Conservation (phyloP, 495 filamentous ascomycete genomes). For the Viridothelium virens region DNA sequence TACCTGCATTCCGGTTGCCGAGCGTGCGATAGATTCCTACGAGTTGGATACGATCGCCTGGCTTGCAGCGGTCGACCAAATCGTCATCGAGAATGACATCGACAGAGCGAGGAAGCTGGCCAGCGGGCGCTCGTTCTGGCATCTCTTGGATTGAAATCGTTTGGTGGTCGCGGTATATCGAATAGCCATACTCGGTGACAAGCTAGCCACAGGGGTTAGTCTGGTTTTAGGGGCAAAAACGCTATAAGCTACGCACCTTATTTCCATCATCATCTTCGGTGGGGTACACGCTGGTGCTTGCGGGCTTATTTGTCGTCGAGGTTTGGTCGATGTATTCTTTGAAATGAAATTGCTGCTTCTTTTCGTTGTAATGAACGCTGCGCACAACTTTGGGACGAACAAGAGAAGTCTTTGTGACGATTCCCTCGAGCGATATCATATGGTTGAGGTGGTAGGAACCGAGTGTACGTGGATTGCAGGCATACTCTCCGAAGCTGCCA, state of each 20-base stretch:
- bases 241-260: slow-evolving; percentile 38
- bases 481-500: slow-evolving; percentile 88
- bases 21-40: slow-evolving; percentile 90
- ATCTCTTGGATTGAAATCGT: slow-evolving; percentile 99
- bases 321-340: slow-evolving; percentile 92
- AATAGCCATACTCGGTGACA: slow-evolving; percentile 91
- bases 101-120: slow-evolving; percentile 92
- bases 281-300: slow-evolving; percentile 85
- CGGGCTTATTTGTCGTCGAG: slow-evolving; percentile 80
- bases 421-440: slow-evolving; percentile 96
- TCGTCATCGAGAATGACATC: slow-evolving; percentile 98
- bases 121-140: slow-evolving; percentile 93
- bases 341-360: slow-evolving; percentile 70
- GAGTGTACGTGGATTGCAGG: slow-evolving; percentile 90
- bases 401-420: slow-evolving; percentile 91
- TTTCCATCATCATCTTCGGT: slow-evolving; percentile 84
- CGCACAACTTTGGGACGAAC: slow-evolving; percentile 95
- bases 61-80: slow-evolving; percentile 88
- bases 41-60: slow-evolving; percentile 90
- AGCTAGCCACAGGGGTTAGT: slow-evolving; percentile 40
- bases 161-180: slow-evolving; percentile 93
- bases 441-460: slow-evolving; percentile 82
- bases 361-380: slow-evolving; percentile 92
- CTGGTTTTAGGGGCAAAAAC: not conserved
- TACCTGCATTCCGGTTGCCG: slow-evolving; percentile 83